Conservation (phyloP, 495 filamentous ascomycete species). For the Thermothielavioides terrestris region DNA sequence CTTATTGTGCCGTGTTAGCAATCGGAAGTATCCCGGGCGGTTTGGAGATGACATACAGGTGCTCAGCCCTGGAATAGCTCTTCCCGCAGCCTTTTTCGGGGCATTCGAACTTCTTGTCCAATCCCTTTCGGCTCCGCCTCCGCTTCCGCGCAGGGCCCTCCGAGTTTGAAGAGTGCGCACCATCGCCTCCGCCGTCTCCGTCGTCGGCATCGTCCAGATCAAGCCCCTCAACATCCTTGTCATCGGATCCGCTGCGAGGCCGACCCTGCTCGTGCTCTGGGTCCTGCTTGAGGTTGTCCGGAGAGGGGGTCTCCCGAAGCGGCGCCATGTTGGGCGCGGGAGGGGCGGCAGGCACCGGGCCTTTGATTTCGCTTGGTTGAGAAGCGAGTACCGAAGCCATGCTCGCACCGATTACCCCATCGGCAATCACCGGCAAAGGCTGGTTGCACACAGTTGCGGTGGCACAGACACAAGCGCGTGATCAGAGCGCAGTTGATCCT, state of each 20-base stretch:
- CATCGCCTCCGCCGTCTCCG: conserved; percentile 30
- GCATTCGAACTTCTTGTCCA: conserved; percentile 94
- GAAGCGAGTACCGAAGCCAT: conserved; percentile 42
- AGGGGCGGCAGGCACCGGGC: conserved; percentile 26
- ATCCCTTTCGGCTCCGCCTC: conserved; percentile 74
- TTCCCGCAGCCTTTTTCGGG: conserved; percentile 84
- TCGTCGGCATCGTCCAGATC: conserved; percentile 32
- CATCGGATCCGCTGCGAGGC: conserved; percentile 38
- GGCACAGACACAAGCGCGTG: conserved; percentile 19
- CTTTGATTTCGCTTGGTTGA: conserved; percentile 33
- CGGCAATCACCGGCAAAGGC: conserved; percentile 10
- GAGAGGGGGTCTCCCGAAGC: conserved; percentile 34
- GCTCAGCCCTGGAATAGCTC: conserved; percentile 93
- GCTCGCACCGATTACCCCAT: conserved; percentile 23
- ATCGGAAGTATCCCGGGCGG: neutral
- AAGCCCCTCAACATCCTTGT: conserved; percentile 35
- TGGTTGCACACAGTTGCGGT: conserved; percentile 15
- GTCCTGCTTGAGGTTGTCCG: conserved; percentile 35
- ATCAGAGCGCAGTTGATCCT: conserved; percentile 2
- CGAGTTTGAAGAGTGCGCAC: conserved; percentile 44
- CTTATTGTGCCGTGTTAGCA: conserved; percentile 30
- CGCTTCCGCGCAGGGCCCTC: conserved; percentile 58
- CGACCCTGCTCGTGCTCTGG: conserved; percentile 39
- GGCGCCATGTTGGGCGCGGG: conserved; percentile 34
- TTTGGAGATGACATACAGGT: conserved; percentile 52